Conservation (phyloP, 2,329 filamentous ascomycete species). For the Coniochaeta sp. region DNA sequence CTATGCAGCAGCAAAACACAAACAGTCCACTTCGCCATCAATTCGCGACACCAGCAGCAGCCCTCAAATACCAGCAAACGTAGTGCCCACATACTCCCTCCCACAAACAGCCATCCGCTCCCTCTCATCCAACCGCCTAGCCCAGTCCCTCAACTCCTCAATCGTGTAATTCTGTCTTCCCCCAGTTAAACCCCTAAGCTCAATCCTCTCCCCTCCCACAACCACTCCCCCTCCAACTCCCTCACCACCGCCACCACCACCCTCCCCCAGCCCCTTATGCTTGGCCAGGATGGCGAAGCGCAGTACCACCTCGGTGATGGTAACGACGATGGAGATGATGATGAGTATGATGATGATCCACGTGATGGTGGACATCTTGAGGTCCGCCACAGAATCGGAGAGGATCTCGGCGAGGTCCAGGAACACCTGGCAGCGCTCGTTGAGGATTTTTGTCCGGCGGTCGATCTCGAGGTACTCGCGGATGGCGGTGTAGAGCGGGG, state of each 20-base stretch:
- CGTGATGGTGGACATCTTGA: conserved; percentile 92
- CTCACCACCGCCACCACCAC: conserved; percentile 1
- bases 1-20: not conserved
- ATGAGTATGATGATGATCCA: conserved; percentile 98
- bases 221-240: conserved; percentile 14
- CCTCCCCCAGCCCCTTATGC: conserved; percentile 21
- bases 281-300: conserved; percentile 68
- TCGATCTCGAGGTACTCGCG: conserved; percentile 98
- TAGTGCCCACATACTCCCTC: conserved; percentile 18
- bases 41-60: not conserved
- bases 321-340: conserved; percentile 82
- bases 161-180: conserved; percentile 15
- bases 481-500: conserved; percentile 89
- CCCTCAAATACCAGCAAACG: conserved; percentile 19
- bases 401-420: conserved; percentile 93
- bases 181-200: conserved; percentile 4
- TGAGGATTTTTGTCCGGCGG: conserved; percentile 89
- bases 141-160: conserved; percentile 21
- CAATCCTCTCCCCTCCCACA: conserved; percentile 9
- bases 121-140: conserved; percentile 13
- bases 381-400: conserved; percentile 83
- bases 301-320: conserved; percentile 79
- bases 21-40: not conserved
- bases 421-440: conserved; percentile 94
- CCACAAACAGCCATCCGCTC: conserved; percentile 21